Conservation (phyloP, 148 eudicot genomes). For the Chenopodium formosanum region DNA sequence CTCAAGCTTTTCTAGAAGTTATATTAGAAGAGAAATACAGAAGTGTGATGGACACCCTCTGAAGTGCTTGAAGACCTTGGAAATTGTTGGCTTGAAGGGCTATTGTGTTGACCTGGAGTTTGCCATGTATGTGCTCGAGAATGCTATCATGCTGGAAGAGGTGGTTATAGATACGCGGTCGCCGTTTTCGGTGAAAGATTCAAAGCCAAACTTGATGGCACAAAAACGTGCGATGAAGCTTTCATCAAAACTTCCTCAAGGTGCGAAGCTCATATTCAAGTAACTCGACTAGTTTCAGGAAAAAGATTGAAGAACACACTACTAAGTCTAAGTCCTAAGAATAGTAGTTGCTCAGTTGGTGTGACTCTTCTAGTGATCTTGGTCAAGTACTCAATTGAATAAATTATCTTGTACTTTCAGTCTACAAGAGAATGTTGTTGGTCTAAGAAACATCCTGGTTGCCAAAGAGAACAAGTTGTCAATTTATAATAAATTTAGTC, state of each 20-base stretch:
- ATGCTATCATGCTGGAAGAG: slow-evolving; percentile 17
- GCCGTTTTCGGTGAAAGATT: too few species aligned
- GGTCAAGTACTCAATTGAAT: background rate
- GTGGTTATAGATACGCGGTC: background rate
- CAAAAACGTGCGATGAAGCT: slow-evolving; percentile 1
- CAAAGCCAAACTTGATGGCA: background rate
- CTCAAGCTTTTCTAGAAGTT: too few species aligned
- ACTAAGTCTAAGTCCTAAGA: background rate
- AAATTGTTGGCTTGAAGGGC: slow-evolving; percentile 17
- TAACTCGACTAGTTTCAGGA: background rate
- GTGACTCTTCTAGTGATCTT: background rate
- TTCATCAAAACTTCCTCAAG: background rate
- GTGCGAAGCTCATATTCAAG: background rate
- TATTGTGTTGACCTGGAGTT: slow-evolving; percentile 8
- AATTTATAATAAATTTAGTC: too few species aligned
- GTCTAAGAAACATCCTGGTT: background rate
- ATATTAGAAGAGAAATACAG: background rate
- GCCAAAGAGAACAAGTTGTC: background rate
- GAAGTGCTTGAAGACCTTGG: slow-evolving; percentile 9
- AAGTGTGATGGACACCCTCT: slow-evolving; percentile 10
- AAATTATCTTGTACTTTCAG: too few species aligned
- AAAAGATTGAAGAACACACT: too few species aligned
- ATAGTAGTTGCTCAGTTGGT: background rate
- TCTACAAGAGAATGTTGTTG: background rate
- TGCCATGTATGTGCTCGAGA: slow-evolving; percentile 14